Base-by-base conservation (phyloP, 1,139 yeast genomes). In the Debaryomycetaceae sp. region DNA sequence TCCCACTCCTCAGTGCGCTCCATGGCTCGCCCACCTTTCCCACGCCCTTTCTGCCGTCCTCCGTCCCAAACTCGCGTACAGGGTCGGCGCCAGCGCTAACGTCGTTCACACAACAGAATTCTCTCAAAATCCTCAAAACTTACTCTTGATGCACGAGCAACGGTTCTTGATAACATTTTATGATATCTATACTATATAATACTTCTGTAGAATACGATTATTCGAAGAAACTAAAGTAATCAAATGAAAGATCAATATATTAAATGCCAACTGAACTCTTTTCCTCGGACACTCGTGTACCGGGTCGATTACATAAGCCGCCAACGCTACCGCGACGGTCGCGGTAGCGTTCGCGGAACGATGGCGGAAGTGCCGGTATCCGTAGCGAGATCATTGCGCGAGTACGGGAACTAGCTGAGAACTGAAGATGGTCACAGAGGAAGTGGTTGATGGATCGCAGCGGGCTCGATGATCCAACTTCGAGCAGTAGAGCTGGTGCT, bases 121-220 rank as follows among this genome's bases (percentile, higher is more conserved):
- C n/a, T 4, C 13, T 30, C 11, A 36, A 41, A 44, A 37, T 39
- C 24, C 11, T 23, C 35, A 22, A 30, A 27, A 72, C 78, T 59
- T 72, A 72, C 77, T 64, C 68, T 72, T 47, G 76, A 59, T 48
- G 72, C 63, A 66, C 77, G 75, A 56, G 66, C 65, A 61, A 72
- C 59, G 52, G 67, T 54, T 67, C 72, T 69, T 49, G 74, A 65
- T 62, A 69, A 69, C 75, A 69, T 69, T 49, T 41, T 42, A 33
- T 27, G 31, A 27, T 27, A 27, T 27, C 31, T 27, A 11, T 27
- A 27, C 31, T 27, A 27, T 27, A 27, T 7, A 3, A 27, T 27
- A 8, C 31, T 27, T 27, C 31, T 8, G 11, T 8, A 11, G 31
- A 27, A 27, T 27, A 27, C 11, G 31, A 27, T 8, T 27, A 27